Evolutionary conservation across 2,329 filamentous ascomycete species (phyloP).

Genomic region (Phaeosphaeria sp.): DNA sequence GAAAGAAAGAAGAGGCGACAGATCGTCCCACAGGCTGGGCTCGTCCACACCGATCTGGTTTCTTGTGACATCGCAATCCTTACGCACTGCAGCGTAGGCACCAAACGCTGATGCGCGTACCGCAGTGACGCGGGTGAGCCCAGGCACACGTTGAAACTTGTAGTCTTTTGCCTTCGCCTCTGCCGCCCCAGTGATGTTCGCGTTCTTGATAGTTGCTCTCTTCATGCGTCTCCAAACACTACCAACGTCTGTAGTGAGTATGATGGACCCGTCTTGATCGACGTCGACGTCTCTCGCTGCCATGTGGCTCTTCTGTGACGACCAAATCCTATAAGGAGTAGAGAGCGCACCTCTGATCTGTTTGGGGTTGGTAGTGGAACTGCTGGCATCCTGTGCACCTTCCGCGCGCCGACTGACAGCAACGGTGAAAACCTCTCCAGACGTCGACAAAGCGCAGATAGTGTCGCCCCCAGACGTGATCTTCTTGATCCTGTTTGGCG

Average conservation of each 20-base stretch:
- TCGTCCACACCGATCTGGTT: slow-evolving; percentile 71
- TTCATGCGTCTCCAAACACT: slow-evolving; percentile 92
- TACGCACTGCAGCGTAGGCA: slow-evolving; percentile 84
- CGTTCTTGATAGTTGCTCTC: slow-evolving; percentile 78
- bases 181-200: slow-evolving; percentile 54
- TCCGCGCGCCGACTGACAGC: slow-evolving; percentile 74
- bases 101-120: slow-evolving; percentile 90
- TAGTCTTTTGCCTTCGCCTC: slow-evolving; percentile 81
- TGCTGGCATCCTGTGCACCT: slow-evolving; percentile 59
- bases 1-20: slow-evolving; percentile 74
- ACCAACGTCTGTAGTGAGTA: slow-evolving; percentile 89
- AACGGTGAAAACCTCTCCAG: slow-evolving; percentile 88
- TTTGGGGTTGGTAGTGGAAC: slow-evolving; percentile 88
- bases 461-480: slow-evolving; percentile 88
- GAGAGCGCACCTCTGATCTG: slow-evolving; percentile 88
- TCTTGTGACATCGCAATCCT: slow-evolving; percentile 81
- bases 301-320: slow-evolving; percentile 80
- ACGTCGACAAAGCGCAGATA: slow-evolving; percentile 83
- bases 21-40: slow-evolving; percentile 75
- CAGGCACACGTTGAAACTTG: slow-evolving; percentile 91
- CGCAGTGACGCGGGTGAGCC: slow-evolving; percentile 80
- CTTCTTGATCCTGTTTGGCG: slow-evolving; percentile 72
- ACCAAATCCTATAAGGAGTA: slow-evolving; percentile 83
- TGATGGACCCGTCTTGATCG: slow-evolving; percentile 91
- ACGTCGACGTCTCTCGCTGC: slow-evolving; percentile 87